A percentile compares a stretch with the other conserved stretches of the same genome.
These are phyloP conservation scores for Cyberlindnera samutprakarnensis DNA, from an alignment of 805 yeast genomes.

Conservation along the genomic window DNA sequence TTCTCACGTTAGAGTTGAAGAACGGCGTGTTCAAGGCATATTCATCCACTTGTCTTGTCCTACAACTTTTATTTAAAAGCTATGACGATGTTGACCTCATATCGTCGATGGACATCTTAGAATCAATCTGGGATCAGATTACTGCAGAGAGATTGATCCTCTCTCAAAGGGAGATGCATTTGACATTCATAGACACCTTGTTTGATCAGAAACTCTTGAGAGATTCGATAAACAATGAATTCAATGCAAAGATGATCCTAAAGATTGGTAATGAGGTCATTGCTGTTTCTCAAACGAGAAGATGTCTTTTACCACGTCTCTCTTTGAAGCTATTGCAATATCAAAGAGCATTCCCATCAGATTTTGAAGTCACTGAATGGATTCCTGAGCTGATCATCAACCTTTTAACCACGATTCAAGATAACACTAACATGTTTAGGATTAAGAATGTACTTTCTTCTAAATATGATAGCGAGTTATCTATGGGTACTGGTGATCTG, in stretches of 20 bases:
- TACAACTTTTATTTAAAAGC: conserved; percentile 13
- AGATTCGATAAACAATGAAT: conserved; percentile 26
- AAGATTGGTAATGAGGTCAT: conserved; percentile 38
- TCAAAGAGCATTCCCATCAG: conserved; percentile 26
- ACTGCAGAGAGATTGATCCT: conserved; percentile 53
- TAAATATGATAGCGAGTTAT: conserved; percentile 40
- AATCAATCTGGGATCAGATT: conserved; percentile 50
- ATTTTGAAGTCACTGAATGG: conserved; percentile 42
- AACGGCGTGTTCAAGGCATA: conserved; percentile 10
- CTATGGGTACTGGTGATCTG: conserved; percentile 26
- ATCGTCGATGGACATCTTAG: conserved; percentile 27
- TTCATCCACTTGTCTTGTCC: conserved; percentile 8
- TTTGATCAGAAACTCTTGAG: conserved; percentile 35
- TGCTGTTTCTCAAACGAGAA: conserved; percentile 47
- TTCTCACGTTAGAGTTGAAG: conserved; percentile 13
- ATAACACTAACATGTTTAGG: conserved; percentile 45
- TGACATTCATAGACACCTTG: conserved; percentile 42
- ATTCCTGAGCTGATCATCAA: conserved; percentile 39
- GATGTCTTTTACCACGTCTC: conserved; percentile 59
- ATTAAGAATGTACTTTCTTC: conserved; percentile 51
- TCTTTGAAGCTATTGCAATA: conserved; percentile 38
- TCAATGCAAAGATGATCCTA: conserved; percentile 18
- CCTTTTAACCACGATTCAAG: conserved; percentile 43
- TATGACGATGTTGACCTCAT: conserved; percentile 15
- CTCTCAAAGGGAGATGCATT: conserved; percentile 59